Evolutionary conservation across 768 basidiomycete genomes (phyloP), one percentile per base, ranked within the genome.

Genomic region (Psilocybe cubensis): DNA sequence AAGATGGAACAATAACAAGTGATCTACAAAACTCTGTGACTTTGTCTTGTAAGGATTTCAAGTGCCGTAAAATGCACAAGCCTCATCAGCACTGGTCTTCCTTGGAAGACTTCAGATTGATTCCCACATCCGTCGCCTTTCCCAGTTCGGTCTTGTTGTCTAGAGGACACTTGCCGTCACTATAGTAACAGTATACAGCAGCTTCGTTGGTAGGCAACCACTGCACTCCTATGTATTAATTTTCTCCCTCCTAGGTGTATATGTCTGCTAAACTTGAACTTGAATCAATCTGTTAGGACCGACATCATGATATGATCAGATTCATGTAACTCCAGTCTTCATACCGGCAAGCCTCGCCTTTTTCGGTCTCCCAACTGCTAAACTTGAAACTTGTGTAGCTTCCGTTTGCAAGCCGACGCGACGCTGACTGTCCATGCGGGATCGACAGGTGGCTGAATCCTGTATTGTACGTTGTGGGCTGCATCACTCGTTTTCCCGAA

Each of bases 1-100:
- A 46, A 52, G 42, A 52, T 33, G 43, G 56, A 62, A 65, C 63
- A 65, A 66, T 63, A 65, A 62, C 58, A 63, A 63, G 52, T 57
- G 58, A 62, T 63, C 61, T 63, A 58, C 62, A 55, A 55, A 66
- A 59, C 54, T 58, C 46, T 31, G 46, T 48, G 46, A 48, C 46
- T 48, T 38, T 6, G 17, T 48, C 27, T 48, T 7, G n/a, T 27
- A 46, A 25, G 44, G 24, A 48, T 48, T 48, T 48, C 46, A 48
- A 48, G n/a, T 28, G 46, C 46, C 46, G 46, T 48, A 31, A 48
- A 48, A 27, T 29, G 46, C 27, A 48, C 46, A 48, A 48, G 46
- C 28, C 41, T 46, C 23, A 46, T 46, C 45, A 46, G 18, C 5
- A 17, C 17, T 28, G 18, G 25, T 28, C 46, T 48, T 48, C 28